A percentile compares a stretch with the other conserved stretches of the same genome.
phyloP scores from a whole-genome alignment of 768 basidiomycete species.

The Boletus tomentosulus region DNA sequence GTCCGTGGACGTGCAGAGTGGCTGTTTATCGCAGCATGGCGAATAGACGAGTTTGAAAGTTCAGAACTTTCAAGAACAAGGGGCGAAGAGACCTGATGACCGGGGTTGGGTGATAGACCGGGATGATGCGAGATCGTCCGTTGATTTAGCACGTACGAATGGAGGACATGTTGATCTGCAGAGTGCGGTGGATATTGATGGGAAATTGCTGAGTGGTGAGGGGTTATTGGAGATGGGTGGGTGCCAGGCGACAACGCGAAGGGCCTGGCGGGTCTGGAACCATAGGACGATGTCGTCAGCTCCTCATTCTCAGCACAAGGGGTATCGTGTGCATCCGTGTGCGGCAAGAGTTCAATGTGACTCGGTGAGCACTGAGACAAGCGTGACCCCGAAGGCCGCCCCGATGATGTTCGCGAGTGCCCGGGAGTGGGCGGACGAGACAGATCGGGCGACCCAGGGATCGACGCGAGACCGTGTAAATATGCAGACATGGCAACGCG shows the following conservation, averaged over 20 bases:
- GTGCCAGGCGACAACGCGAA: slow-evolving; percentile 46
- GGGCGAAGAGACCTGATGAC: slow-evolving; percentile 37
- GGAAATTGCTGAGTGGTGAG: slow-evolving; percentile 46
- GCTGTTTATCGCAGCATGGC: slow-evolving; percentile 59
- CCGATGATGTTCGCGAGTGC: slow-evolving; percentile 31
- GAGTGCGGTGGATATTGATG: slow-evolving; percentile 35
- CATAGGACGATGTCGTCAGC: slow-evolving; percentile 39
- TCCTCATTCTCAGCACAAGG: slow-evolving; percentile 37
- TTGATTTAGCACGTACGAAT: slow-evolving; percentile 40
- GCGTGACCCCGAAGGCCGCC: slow-evolving; percentile 18
- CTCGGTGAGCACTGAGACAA: slow-evolving; percentile 22
- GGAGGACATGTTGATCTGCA: slow-evolving; percentile 44
- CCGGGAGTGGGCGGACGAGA: slow-evolving; percentile 29
- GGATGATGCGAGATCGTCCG: slow-evolving; percentile 37
- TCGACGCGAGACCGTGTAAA: slow-evolving; percentile 13
- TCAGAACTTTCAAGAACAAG: slow-evolving; percentile 44
- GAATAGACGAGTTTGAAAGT: slow-evolving; percentile 50
- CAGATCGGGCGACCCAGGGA: slow-evolving; percentile 30
- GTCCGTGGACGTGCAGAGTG: slow-evolving; percentile 61
- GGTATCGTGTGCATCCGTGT: slow-evolving; percentile 23
- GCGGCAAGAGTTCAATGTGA: slow-evolving; percentile 14
- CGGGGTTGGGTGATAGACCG: slow-evolving; percentile 36
- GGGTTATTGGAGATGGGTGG: slow-evolving; percentile 22
- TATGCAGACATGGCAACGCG: slow-evolving; percentile 14
- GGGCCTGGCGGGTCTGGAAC: slow-evolving; percentile 54